Conservation (phyloP, 2,329 filamentous ascomycete species). For the Didymella lethalis region DNA sequence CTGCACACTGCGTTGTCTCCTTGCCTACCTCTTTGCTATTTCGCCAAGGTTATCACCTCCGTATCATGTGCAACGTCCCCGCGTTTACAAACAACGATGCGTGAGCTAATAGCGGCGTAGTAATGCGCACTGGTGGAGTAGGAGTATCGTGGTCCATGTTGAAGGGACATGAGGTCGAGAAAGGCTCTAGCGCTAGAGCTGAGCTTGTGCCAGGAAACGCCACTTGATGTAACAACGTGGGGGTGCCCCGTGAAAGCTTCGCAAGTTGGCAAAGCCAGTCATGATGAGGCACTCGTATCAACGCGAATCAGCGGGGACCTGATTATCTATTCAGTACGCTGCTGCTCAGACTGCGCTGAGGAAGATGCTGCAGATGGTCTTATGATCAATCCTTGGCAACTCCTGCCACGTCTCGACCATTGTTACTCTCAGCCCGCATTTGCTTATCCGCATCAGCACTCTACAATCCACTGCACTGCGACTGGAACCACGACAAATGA, state of each 20-base stretch:
- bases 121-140: constrained; percentile 14
- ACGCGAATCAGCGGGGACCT: not conserved
- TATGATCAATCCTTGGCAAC: constrained; percentile 2
- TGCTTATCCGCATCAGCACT: constrained; percentile 34
- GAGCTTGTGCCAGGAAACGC: constrained; percentile 30
- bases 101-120: not conserved
- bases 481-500: constrained; percentile 44
- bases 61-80: constrained; percentile 2
- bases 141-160: constrained; percentile 4
- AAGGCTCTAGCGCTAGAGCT: constrained; percentile 24
- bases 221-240: constrained; percentile 38
- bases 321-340: constrained; percentile 4
- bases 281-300: constrained; percentile 5
- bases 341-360: not conserved
- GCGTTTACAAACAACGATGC: not conserved
- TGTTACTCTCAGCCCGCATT: constrained; percentile 32
- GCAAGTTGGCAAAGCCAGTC: constrained; percentile 9
- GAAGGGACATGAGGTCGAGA: constrained; percentile 23
- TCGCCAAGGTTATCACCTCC: not conserved
- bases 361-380: constrained; percentile 10
- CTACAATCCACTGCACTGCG: constrained; percentile 24
- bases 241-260: constrained; percentile 23
- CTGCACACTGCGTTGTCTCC: not conserved
- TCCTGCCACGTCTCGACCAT: constrained; percentile 46
- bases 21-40: not conserved